Conservation (phyloP, 2,329 filamentous ascomycete genomes). For the Alternaria sp. region DNA sequence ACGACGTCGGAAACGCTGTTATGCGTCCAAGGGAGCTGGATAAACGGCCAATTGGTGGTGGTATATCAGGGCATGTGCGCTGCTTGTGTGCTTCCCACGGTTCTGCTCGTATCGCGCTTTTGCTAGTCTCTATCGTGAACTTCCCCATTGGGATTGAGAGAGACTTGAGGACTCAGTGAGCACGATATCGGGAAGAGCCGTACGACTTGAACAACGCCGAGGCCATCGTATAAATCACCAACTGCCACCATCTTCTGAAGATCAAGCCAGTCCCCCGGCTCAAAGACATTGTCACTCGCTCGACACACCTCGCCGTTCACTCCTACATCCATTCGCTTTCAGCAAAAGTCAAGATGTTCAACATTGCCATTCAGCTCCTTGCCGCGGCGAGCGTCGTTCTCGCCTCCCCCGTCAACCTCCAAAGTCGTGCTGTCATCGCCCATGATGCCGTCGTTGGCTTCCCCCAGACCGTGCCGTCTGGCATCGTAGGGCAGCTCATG, state of each 20-base stretch:
- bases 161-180: background rate
- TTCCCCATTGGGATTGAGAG: background rate
- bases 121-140: conserved; percentile 1
- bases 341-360: conserved; percentile 27
- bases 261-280: background rate
- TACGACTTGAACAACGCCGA: background rate
- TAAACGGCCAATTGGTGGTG: conserved; percentile 7
- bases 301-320: background rate
- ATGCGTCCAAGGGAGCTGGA: background rate
- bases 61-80: conserved; percentile 10
- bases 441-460: conserved; percentile 61
- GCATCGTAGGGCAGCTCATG: conserved; percentile 56
- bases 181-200: background rate
- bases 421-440: conserved; percentile 52
- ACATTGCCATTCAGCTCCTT: conserved; percentile 32
- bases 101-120: background rate
- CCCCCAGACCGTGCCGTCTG: conserved; percentile 58
- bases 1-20: background rate
- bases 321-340: background rate
- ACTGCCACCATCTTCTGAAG: background rate
- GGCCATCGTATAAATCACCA: conserved; percentile 2
- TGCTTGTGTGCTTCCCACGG: background rate
- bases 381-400: conserved; percentile 25
- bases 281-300: background rate
- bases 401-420: conserved; percentile 34